phyloP scores from a whole-genome alignment of 306 rosid genomes.

The Trichosanthes cucumerina region DNA sequence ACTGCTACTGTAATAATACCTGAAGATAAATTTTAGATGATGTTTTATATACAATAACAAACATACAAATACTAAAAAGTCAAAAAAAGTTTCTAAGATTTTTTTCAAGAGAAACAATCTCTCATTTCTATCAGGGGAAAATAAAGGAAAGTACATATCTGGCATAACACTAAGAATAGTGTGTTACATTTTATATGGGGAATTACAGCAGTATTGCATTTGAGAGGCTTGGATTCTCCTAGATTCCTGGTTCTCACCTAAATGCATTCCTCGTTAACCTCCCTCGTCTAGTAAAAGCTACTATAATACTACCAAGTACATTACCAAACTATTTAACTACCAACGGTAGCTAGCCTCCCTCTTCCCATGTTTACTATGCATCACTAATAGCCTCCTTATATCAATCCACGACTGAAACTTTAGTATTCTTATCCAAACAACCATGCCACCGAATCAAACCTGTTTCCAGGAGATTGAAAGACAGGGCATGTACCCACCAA shows the following conservation, averaged over 20 bases:
- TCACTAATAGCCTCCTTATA: background rate
- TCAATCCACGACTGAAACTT: background rate
- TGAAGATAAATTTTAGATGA: slow-evolving; percentile 19
- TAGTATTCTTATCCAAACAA: background rate
- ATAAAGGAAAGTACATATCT: background rate
- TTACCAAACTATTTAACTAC: background rate
- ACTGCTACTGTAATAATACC: slow-evolving; percentile 63
- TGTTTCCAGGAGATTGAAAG: background rate
- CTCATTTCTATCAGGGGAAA: background rate
- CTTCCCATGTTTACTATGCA: background rate
- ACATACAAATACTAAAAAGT: background rate
- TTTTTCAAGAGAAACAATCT: background rate
- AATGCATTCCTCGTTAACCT: background rate
- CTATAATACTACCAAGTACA: background rate
- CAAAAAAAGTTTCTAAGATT: background rate
- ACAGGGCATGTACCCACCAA: background rate
- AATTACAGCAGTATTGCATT: background rate
- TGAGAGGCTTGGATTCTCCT: background rate
- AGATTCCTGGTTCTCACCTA: background rate
- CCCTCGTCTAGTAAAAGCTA: background rate
- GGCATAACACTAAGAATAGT: background rate
- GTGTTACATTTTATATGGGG: background rate
- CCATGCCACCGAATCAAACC: background rate
- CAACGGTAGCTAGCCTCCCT: background rate
- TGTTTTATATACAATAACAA: background rate